Evolutionary conservation across 495 filamentous ascomycete species (phyloP).

Genomic region (Neurospora hispaniola): DNA sequence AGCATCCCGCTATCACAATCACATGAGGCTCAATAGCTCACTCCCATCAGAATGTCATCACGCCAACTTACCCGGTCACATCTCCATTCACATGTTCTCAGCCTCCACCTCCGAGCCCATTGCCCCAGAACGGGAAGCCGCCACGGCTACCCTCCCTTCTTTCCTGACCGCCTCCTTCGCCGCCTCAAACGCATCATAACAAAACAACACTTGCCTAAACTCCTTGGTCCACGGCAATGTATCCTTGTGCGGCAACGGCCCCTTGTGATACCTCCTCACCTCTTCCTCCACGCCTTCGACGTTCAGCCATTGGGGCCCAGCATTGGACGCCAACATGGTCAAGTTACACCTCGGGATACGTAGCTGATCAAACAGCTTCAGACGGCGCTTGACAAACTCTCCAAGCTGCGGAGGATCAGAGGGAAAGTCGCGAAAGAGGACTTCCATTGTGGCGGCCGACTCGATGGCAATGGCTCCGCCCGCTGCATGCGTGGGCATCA

Average conservation of each 20-base stretch:
- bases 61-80: not conserved
- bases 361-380: conserved; percentile 18
- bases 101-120: not conserved
- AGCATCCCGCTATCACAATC: not conserved
- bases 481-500: conserved; percentile 22
- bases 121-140: not conserved
- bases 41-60: not conserved
- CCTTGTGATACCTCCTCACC: conserved; percentile 19
- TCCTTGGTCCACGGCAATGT: conserved; percentile 12
- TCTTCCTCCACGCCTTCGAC: conserved; percentile 20
- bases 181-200: conserved; percentile 16
- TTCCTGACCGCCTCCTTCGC: conserved; percentile 7
- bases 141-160: not conserved
- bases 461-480: conserved; percentile 20
- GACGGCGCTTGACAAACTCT: not conserved
- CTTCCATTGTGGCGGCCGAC: conserved; percentile 16
- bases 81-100: not conserved
- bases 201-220: conserved; percentile 19
- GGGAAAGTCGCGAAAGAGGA: conserved; percentile 12
- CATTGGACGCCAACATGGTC: conserved; percentile 23
- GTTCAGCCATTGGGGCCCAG: conserved; percentile 10
- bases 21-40: not conserved
- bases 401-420: not conserved
- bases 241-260: conserved; percentile 13
- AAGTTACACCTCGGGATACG: conserved; percentile 22